phyloP scores from a whole-genome alignment of 2,329 filamentous ascomycete species.

The Colletotrichum tropicale region DNA sequence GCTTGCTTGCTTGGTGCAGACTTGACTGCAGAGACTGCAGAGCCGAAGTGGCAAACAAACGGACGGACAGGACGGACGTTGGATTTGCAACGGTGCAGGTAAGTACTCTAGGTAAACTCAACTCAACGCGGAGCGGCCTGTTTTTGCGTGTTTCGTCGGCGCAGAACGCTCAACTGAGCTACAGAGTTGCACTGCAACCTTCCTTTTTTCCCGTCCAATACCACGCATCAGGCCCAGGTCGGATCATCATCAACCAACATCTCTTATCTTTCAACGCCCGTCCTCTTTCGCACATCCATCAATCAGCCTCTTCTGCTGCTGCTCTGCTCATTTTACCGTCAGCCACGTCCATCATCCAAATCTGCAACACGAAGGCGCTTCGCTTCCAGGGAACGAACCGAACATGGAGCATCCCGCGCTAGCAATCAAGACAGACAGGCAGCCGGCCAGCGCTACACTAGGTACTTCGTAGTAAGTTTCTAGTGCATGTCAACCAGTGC shows the following conservation, averaged over 20 bases:
- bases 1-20: neutral
- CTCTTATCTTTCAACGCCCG: neutral
- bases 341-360: neutral
- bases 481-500: neutral
- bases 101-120: neutral
- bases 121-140: neutral
- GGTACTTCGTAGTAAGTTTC: neutral
- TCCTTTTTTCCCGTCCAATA: neutral
- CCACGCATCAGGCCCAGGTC: neutral
- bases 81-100: neutral
- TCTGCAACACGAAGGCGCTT: neutral
- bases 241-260: neutral
- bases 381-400: neutral
- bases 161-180: neutral
- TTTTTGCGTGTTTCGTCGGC: neutral
- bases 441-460: neutral
- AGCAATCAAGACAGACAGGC: neutral
- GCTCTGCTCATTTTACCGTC: neutral
- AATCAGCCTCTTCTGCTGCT: neutral
- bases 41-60: neutral
- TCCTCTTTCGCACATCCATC: neutral
- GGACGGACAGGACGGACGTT: neutral
- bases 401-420: neutral
- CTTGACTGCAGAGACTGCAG: neutral
- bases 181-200: neutral